These are phyloP conservation scores for Avena eriantha DNA, from an alignment of 176 grass and related monocot species.

Conservation along the genomic window DNA sequence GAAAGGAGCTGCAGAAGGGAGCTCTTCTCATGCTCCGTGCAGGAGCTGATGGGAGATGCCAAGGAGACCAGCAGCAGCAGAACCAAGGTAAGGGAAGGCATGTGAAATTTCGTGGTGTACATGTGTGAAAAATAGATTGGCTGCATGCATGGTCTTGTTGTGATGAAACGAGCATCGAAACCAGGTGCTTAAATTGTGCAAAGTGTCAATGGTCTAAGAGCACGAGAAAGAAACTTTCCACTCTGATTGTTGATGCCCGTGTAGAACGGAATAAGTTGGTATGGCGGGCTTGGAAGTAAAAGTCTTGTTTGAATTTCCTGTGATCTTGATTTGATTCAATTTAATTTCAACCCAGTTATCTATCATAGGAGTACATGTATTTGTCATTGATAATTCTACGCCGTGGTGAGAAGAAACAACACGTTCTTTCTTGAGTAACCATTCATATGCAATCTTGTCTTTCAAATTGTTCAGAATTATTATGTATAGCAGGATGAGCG, in stretches of 20 bases:
- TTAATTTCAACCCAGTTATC: not conserved
- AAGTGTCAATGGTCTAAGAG: not conserved
- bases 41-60: not conserved
- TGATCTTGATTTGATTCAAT: not conserved
- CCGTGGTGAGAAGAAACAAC: not conserved
- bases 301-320: not conserved
- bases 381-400: not conserved
- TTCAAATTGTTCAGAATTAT: too few relatives aligned
- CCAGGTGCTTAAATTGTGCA: not conserved
- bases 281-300: not conserved
- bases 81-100: not conserved
- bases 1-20: slow-evolving; percentile 41
- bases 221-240: not conserved
- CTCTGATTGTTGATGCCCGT: not conserved
- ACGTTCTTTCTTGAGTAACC: too few relatives aligned
- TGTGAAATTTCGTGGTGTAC: not conserved
- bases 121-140: not conserved
- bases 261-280: not conserved
- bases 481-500: too few relatives aligned
- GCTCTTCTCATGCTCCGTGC: slow-evolving; percentile 36
- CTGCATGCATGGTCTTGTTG: not conserved
- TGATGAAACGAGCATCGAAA: not conserved
- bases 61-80: not conserved
- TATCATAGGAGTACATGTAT: not conserved
- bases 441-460: too few relatives aligned